phyloP scores from a whole-genome alignment of 1,139 yeast genomes.

The Maudiozyma humilis region DNA sequence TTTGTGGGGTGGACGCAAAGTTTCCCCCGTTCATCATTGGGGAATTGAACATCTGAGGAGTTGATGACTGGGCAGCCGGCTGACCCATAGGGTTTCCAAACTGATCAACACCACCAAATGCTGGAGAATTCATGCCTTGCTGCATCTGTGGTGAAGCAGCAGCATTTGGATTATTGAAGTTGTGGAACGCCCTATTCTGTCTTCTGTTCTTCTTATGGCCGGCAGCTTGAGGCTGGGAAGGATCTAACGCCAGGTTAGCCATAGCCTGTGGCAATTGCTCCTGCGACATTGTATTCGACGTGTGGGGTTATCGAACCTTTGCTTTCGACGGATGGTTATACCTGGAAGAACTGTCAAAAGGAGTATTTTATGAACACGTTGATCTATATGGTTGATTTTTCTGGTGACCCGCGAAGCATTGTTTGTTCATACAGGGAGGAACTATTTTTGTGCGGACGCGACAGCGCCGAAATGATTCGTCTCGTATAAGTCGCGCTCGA shows the following conservation, averaged over 20 bases:
- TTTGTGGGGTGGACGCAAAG: slow-evolving; percentile 1
- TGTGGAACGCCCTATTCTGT: slow-evolving; percentile 25
- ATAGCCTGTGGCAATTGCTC: slow-evolving; percentile 13
- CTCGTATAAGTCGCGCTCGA: not conserved
- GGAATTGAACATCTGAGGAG: slow-evolving; percentile 9
- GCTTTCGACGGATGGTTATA: no score
- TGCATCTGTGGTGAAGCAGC: slow-evolving; percentile 6
- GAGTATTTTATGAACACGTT: not conserved
- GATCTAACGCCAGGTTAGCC: slow-evolving; percentile 18
- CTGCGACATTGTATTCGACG: slow-evolving; percentile 10
- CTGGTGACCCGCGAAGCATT: not conserved
- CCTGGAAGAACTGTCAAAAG: no score
- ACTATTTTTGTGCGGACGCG: not conserved
- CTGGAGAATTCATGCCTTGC: slow-evolving; percentile 7
- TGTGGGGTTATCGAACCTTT: no score
- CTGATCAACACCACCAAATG: slow-evolving; percentile 1
- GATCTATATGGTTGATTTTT: not conserved
- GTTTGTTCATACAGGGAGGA: not conserved
- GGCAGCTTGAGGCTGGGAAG: slow-evolving; percentile 4
- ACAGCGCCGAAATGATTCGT: not conserved
- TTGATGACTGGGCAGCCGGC: slow-evolving; percentile 4
- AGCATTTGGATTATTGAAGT: slow-evolving; percentile 10
- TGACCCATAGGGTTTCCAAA: slow-evolving; percentile 2
- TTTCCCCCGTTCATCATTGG: not conserved
- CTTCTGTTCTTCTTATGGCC: slow-evolving; percentile 15